Conservation (phyloP, 805 yeast genomes). For the Metschnikowia colocasiae region DNA sequence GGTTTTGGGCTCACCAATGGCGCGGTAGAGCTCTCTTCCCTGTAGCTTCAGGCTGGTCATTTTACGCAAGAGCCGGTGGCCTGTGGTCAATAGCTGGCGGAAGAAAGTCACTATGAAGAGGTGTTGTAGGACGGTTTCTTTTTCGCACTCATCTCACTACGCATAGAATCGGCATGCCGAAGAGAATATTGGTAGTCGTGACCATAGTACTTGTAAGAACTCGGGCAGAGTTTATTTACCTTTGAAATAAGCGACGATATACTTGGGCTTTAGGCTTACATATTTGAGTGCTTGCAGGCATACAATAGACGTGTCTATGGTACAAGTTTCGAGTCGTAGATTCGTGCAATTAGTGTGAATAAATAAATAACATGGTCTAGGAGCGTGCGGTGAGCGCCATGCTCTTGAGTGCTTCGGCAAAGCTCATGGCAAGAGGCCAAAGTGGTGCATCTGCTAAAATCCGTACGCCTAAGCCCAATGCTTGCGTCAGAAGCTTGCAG, state of each 20-base stretch:
- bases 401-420: constrained; percentile 74
- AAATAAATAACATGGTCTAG: background rate
- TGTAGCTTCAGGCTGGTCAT: constrained; percentile 21
- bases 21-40: constrained; percentile 70
- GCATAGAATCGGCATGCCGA: too few relatives aligned
- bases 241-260: too few relatives aligned
- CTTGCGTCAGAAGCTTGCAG: constrained; percentile 51
- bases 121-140: background rate
- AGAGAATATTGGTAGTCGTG: too few relatives aligned
- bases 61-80: background rate
- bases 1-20: constrained; percentile 70
- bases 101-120: constrained; percentile 7
- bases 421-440: constrained; percentile 77
- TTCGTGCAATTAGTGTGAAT: constrained; percentile 1
- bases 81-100: background rate
- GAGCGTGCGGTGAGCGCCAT: constrained; percentile 28
- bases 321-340: background rate
- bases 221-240: too few relatives aligned
- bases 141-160: background rate
- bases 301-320: too few relatives aligned
- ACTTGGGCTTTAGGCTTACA: too few relatives aligned
- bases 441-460: constrained; percentile 82
- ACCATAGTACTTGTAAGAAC: too few relatives aligned
- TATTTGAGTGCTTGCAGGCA: too few relatives aligned
- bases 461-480: constrained; percentile 67